Conservation (phyloP, 345 rosid genomes). For the Lenwebbia sp. region DNA sequence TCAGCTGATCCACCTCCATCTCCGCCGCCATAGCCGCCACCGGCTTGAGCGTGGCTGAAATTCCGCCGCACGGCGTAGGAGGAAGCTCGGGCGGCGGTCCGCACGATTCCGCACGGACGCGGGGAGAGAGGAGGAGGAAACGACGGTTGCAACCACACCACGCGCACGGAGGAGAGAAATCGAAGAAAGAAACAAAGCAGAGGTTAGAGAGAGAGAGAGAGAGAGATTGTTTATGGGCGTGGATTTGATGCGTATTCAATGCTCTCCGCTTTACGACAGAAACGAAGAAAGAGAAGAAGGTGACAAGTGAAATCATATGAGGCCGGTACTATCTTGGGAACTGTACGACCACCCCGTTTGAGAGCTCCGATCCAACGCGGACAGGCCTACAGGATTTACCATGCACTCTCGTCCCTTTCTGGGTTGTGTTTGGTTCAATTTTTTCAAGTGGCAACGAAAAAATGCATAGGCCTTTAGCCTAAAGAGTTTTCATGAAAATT, state of each 20-base stretch:
- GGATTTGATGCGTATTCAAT: background rate
- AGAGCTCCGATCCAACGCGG: background rate
- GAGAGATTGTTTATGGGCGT: background rate
- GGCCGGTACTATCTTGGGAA: background rate
- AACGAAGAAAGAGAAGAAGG: background rate
- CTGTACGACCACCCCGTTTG: background rate
- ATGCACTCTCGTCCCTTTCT: no score
- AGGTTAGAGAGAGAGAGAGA: background rate
- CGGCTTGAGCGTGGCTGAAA: background rate
- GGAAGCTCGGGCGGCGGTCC: background rate
- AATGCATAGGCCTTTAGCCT: no score
- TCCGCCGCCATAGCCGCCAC: constrained; percentile 13
- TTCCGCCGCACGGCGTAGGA: background rate
- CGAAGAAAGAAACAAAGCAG: background rate
- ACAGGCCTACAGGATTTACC: background rate
- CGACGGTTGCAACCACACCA: background rate
- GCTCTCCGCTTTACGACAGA: background rate
- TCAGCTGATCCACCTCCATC: constrained; percentile 75
- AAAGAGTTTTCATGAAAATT: no score
- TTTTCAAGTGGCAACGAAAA: no score
- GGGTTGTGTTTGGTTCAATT: no score
- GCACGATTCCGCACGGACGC: background rate
- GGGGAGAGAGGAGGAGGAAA: background rate
- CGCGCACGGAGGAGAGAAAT: background rate
- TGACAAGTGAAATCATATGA: background rate